These are phyloP conservation scores for Trichoderma aggressivum DNA, from an alignment of 2,329 filamentous ascomycete genomes.

Conservation along the genomic window DNA sequence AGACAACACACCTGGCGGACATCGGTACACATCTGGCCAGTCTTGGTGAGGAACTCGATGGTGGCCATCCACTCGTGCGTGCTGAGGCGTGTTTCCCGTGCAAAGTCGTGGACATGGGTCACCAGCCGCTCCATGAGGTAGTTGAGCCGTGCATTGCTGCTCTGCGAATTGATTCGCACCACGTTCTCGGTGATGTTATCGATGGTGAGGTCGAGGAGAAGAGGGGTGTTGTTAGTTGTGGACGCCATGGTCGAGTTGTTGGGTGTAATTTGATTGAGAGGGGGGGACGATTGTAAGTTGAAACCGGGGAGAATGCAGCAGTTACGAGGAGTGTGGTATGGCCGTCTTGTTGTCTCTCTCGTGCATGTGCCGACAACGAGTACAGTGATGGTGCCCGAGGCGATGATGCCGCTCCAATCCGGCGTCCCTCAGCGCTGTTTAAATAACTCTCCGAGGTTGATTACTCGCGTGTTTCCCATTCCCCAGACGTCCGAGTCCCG, in stretches of 20 bases:
- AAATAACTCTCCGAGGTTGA: background rate
- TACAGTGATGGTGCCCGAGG: background rate
- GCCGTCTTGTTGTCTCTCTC: background rate
- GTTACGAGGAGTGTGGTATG: background rate
- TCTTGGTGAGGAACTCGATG: slow-evolving; percentile 63
- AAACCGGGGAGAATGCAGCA: background rate
- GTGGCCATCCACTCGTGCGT: slow-evolving; percentile 71
- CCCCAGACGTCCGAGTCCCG: background rate
- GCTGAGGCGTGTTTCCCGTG: slow-evolving; percentile 68
- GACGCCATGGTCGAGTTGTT: background rate
- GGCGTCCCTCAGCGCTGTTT: background rate
- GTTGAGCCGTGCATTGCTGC: slow-evolving; percentile 57
- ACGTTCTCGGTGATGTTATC: slow-evolving; percentile 75
- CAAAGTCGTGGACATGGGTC: slow-evolving; percentile 72
- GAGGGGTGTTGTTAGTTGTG: background rate
- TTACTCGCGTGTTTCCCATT: background rate
- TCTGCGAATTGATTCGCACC: slow-evolving; percentile 65
- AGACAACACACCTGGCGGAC: slow-evolving; percentile 5
- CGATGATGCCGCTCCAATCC: background rate
- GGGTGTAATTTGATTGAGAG: background rate
- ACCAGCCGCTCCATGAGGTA: slow-evolving; percentile 69
- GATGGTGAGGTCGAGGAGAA: slow-evolving; percentile 55
- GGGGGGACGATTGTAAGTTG: background rate
- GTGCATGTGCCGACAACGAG: background rate
- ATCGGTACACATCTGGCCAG: slow-evolving; percentile 59